Conservation (phyloP, 169 alveolate species). For the Cyclospora cayetanensis region DNA sequence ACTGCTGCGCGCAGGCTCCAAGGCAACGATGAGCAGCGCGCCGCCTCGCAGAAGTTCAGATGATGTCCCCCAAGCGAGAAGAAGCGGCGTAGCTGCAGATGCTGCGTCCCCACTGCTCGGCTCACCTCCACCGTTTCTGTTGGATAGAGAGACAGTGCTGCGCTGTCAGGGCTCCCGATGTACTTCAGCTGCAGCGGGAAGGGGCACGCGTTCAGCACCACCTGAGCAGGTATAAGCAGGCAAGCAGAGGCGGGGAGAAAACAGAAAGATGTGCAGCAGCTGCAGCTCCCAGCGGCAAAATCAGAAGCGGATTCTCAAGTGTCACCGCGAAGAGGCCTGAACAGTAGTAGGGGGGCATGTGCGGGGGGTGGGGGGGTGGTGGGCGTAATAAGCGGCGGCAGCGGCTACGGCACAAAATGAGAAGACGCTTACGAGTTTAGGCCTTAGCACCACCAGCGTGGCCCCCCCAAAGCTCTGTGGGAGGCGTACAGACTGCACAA, state of each 20-base stretch:
- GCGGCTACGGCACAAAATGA: not conserved
- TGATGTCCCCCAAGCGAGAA: not conserved
- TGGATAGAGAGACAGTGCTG: not conserved
- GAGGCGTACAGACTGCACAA: not conserved
- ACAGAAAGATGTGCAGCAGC: no score
- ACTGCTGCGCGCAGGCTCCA: not conserved
- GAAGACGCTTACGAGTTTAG: not conserved
- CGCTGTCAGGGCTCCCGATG: not conserved
- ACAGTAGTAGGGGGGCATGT: no score
- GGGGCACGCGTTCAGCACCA: not conserved
- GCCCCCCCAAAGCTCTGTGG: not conserved
- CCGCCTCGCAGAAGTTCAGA: not conserved
- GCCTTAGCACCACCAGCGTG: not conserved
- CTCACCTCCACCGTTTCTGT: not conserved
- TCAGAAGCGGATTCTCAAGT: not conserved
- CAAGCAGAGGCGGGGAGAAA: no score
- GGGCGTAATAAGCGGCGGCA: not conserved
- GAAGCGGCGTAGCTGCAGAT: slow-evolving; percentile 1
- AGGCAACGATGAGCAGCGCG: not conserved
- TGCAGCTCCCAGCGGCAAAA: not conserved
- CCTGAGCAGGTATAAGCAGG: no score
- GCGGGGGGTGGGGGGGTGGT: no score
- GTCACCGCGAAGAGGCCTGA: no score
- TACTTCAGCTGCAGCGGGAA: slow-evolving; percentile 11
- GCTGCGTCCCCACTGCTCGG: not conserved